Evolutionary conservation across 1,284 basidiomycete genomes (phyloP), one percentile per base, ranked within the genome.

Genomic region (Coniferiporia weirii): DNA sequence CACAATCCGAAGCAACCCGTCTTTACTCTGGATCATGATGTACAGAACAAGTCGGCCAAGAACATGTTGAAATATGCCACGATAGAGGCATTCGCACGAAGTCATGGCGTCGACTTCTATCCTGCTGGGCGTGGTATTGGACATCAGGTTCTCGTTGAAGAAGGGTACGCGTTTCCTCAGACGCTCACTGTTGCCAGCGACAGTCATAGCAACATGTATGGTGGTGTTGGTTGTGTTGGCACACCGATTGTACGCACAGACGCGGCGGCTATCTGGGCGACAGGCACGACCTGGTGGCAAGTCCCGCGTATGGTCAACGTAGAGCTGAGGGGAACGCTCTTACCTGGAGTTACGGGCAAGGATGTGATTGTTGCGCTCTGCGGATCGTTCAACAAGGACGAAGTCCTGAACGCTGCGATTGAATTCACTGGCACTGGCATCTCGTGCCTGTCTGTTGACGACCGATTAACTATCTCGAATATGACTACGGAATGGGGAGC

Each of bases 401-500:
- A 99, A 72, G 97, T 99, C 2, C 80, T 99, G 50, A 99, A 99
- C 68, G 90, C 91, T n/a, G 96, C 96, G 1, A 91, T 99, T 71
- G 97, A 99, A 72, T 99, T 99, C 73, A 87, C 89, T 1, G 96
- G 96, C n/a, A 85, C 91, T 38, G 97, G 96, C 19, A 79, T 98
- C n/a, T 69, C 81, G 22, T 80, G 85, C 36, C 78, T 99, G 47
- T 76, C 84, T 0, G 81, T 99, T 48, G 96, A 99, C 69, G 95
- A 99, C 69, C 83, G 96, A 38, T 79, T 99, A 55, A 96, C 96
- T 0, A 98, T 99, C 64, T 80, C 94, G 36, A 97, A 97, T 73
- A 99, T 99, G 96, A 98, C 96, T 3, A 99, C 97, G 15, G 96
- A 99, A 72, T 99, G 96, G 96, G 96, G 96, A 54, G 96, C 96